Conservation (phyloP, 805 yeast species). For the Komagataella pastoris region DNA sequence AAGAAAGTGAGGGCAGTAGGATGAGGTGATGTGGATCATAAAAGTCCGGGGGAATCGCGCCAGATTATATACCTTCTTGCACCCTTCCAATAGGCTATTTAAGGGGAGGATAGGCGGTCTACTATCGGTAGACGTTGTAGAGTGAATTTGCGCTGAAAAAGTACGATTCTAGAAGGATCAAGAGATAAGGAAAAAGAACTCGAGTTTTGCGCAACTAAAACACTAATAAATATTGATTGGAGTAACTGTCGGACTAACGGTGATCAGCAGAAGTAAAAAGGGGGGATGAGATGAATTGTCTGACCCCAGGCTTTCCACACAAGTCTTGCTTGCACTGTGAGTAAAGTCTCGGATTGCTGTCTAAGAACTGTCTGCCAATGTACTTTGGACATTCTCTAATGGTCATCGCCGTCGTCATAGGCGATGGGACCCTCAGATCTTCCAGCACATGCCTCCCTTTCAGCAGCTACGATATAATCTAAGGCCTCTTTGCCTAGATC, state of each 20-base stretch:
- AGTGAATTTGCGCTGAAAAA: not conserved
- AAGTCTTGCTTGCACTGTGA: no score
- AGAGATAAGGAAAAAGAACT: not conserved
- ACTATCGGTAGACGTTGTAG: not conserved
- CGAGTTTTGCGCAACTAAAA: not conserved
- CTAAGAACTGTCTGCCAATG: not conserved
- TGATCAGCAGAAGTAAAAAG: not conserved
- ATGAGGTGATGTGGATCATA: not conserved
- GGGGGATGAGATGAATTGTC: not conserved
- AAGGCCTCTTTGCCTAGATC: not conserved
- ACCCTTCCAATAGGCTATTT: not conserved
- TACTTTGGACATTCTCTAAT: not conserved
- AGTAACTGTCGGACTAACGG: not conserved
- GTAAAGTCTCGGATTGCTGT: not conserved
- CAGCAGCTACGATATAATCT: not conserved
- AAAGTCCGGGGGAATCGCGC: not conserved
- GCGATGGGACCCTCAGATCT: not conserved
- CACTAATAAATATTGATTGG: not conserved
- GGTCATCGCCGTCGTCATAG: not conserved
- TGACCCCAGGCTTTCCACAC: not conserved
- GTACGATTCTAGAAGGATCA: not conserved
- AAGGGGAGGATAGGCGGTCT: not conserved
- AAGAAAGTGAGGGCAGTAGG: not conserved
- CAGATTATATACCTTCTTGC: not conserved
- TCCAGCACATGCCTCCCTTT: not conserved